Evolutionary conservation across 257 asterid genomes (phyloP).

Genomic region (Salvia rosmarinus): DNA sequence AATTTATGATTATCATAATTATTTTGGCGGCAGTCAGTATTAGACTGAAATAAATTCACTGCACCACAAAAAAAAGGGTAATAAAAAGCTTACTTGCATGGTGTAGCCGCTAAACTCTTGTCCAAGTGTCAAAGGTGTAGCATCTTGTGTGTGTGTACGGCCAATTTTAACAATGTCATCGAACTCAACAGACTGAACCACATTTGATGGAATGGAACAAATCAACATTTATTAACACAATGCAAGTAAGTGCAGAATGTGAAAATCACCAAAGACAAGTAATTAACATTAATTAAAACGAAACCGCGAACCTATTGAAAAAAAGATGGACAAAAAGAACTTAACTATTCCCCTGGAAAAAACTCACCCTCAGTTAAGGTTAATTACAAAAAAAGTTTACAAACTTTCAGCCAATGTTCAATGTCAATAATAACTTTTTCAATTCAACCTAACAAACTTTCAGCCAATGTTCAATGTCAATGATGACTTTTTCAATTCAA

Average conservation of each 20-base stretch:
- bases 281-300: background rate
- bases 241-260: slow-evolving; percentile 5
- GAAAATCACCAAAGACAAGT: background rate
- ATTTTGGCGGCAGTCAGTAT: slow-evolving; percentile 17
- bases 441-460: no score
- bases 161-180: slow-evolving; percentile 94
- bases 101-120: slow-evolving; percentile 98
- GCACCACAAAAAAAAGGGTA: slow-evolving; percentile 8
- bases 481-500: no score
- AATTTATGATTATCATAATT: slow-evolving; percentile 5
- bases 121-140: slow-evolving; percentile 98
- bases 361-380: background rate
- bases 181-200: slow-evolving; percentile 72
- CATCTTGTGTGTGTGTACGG: slow-evolving; percentile 99
- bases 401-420: no score
- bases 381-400: background rate
- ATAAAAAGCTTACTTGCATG: slow-evolving; percentile 72
- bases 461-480: no score
- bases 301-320: background rate
- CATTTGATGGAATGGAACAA: slow-evolving; percentile 20
- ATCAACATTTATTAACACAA: slow-evolving; percentile 6
- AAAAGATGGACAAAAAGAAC: background rate
- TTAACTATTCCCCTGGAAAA: background rate
- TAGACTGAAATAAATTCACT: slow-evolving; percentile 28
- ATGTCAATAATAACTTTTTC: no score